Evolutionary conservation across 495 filamentous ascomycete genomes (phyloP).

Genomic region (Hypoxylon intermedium): DNA sequence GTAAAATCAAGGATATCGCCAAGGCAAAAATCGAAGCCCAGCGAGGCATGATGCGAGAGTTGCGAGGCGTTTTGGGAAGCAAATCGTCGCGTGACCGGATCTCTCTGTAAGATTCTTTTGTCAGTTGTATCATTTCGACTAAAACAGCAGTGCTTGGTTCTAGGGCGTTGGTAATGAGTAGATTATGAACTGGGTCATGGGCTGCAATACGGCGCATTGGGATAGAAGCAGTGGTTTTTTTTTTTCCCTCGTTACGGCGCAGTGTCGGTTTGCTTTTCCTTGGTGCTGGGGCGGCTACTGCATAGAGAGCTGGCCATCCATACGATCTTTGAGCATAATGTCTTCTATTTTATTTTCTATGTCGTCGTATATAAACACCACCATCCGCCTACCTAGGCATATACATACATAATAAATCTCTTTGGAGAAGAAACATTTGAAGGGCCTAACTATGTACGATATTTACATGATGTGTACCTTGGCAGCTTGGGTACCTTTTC

Average conservation of each 20-base stretch:
- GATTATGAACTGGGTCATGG: conserved; percentile 35
- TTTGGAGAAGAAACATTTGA: conserved; percentile 25
- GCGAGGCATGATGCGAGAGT: conserved; percentile 86
- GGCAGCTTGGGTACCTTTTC: too few relatives aligned
- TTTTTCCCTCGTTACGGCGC: conserved; percentile 16
- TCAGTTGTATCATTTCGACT: conserved; percentile 30
- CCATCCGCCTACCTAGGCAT: background rate
- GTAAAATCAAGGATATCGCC: conserved; percentile 69
- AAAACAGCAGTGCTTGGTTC: conserved; percentile 14
- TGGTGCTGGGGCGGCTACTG: conserved; percentile 10
- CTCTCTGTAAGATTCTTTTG: conserved; percentile 36
- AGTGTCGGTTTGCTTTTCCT: conserved; percentile 9
- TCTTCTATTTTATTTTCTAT: conserved; percentile 21
- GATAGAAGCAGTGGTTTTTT: conserved; percentile 17
- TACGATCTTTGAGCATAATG: conserved; percentile 38
- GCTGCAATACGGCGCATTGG: conserved; percentile 30
- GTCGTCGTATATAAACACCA: conserved; percentile 28
- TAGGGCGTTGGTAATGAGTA: conserved; percentile 31
- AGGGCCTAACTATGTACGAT: too few relatives aligned
- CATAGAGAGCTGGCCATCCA: conserved; percentile 35
- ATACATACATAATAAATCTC: conserved; percentile 24
- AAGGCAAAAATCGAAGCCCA: conserved; percentile 78
- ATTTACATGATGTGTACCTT: too few relatives aligned
- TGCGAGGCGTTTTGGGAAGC: conserved; percentile 51
- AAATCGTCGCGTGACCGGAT: conserved; percentile 35